Conservation (phyloP, 2,329 filamentous ascomycete genomes). For the Neopestalotiopsis clavispora region DNA sequence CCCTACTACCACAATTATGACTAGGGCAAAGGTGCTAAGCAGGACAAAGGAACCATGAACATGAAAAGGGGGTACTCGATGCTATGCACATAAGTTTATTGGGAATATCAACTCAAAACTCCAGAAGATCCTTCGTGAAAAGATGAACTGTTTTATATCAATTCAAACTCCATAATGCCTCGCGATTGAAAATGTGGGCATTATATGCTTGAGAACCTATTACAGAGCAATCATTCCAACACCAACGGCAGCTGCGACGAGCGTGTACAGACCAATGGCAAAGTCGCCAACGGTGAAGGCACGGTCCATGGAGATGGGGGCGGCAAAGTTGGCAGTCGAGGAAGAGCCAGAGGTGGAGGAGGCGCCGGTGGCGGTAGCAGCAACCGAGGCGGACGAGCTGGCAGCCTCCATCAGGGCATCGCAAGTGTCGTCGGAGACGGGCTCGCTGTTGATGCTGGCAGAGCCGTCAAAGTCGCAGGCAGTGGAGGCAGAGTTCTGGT, state of each 20-base stretch:
- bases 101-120: conserved; percentile 2
- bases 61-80: neutral
- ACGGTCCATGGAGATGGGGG: conserved; percentile 40
- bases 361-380: conserved; percentile 35
- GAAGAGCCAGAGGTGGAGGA: conserved; percentile 23
- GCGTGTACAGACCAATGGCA: conserved; percentile 54
- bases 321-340: conserved; percentile 43
- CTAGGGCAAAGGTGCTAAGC: neutral
- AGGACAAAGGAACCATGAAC: neutral
- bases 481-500: conserved; percentile 49
- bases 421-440: conserved; percentile 49
- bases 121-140: neutral
- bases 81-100: neutral
- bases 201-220: conserved; percentile 21
- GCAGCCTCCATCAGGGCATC: conserved; percentile 54
- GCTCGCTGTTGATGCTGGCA: conserved; percentile 39
- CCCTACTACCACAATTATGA: neutral
- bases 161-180: neutral
- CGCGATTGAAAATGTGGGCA: neutral
- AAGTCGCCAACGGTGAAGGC: conserved; percentile 52
- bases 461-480: conserved; percentile 65
- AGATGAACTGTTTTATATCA: neutral
- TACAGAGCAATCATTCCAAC: conserved; percentile 60
- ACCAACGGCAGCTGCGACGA: conserved; percentile 57
- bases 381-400: conserved; percentile 41